Conservation (phyloP, 1,284 basidiomycete genomes). For the Athelia psychrophila region DNA sequence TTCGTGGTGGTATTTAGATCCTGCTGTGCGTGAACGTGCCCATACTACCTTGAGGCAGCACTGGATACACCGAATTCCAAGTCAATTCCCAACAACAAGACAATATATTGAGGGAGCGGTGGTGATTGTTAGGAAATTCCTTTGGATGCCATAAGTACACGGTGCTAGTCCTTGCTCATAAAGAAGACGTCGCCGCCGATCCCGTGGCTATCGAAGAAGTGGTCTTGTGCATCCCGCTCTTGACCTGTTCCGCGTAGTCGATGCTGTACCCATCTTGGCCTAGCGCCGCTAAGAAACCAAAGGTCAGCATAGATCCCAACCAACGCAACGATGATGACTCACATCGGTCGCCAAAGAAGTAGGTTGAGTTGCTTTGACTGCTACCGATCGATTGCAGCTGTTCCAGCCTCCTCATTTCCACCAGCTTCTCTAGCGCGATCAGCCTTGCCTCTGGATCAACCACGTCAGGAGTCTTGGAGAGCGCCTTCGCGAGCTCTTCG, state of each 20-base stretch:
- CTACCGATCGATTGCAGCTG: slow-evolving; percentile 48
- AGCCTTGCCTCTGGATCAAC: slow-evolving; percentile 28
- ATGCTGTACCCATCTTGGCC: slow-evolving; percentile 39
- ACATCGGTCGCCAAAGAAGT: slow-evolving; percentile 46
- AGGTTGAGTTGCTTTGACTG: slow-evolving; percentile 47
- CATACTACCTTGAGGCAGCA: too few relatives aligned
- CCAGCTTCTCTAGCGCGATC: slow-evolving; percentile 36
- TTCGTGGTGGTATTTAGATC: too few relatives aligned
- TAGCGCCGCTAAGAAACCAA: slow-evolving; percentile 32
- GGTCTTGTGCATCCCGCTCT: slow-evolving; percentile 29
- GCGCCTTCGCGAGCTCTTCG: slow-evolving; percentile 36
- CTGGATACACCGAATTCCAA: too few relatives aligned
- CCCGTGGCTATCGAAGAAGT: too few relatives aligned
- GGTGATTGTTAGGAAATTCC: too few relatives aligned
- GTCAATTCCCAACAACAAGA: too few relatives aligned
- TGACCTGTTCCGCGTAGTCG: slow-evolving; percentile 45
- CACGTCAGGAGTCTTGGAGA: slow-evolving; percentile 25
- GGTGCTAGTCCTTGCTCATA: too few relatives aligned
- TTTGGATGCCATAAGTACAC: too few relatives aligned
- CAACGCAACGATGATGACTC: not conserved
- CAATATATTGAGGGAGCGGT: too few relatives aligned
- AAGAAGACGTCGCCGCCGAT: too few relatives aligned
- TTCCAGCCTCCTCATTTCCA: slow-evolving; percentile 45
- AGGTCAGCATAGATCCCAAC: not conserved
- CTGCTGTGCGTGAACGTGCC: too few relatives aligned